Conservation (phyloP, 2,329 filamentous ascomycete species). For the Cladosporium sp. region DNA sequence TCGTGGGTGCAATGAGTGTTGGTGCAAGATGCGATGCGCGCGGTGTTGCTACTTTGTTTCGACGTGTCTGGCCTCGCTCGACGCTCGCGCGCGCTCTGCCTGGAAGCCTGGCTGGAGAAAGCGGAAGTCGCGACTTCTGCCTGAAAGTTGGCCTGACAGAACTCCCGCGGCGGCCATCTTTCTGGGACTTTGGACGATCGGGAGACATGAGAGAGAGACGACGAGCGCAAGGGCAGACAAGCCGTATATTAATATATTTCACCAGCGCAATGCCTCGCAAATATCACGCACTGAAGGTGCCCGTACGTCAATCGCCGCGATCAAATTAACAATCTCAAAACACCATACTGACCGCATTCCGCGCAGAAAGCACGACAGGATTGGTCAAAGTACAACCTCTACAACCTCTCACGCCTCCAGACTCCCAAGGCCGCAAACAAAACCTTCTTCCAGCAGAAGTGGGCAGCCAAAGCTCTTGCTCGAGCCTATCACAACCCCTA, state of each 20-base stretch:
- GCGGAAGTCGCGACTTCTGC: neutral
- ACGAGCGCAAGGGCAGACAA: conserved; percentile 8
- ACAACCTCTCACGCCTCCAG: conserved; percentile 69
- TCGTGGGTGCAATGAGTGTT: neutral
- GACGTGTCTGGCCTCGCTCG: conserved; percentile 12
- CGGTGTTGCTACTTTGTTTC: neutral
- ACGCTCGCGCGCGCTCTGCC: neutral
- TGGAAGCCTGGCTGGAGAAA: neutral
- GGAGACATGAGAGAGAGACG: neutral
- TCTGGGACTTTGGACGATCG: neutral
- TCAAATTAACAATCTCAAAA: conserved; percentile 12
- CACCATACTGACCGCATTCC: neutral
- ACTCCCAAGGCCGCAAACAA: conserved; percentile 46
- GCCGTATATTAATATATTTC: neutral
- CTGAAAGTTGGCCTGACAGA: neutral
- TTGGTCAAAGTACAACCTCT: conserved; percentile 97
- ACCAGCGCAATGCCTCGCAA: conserved; percentile 40
- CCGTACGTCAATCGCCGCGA: conserved; percentile 17
- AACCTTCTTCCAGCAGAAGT: conserved; percentile 99
- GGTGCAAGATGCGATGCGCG: neutral
- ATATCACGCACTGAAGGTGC: conserved; percentile 64
- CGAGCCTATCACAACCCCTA: conserved; percentile 94
- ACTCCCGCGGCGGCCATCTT: conserved; percentile 6
- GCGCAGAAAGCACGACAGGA: conserved; percentile 85
- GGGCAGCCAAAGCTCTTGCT: conserved; percentile 79